A percentile compares a stretch with the other conserved stretches of the same genome.
Conservation (phyloP, 805 yeast genomes). For the Metschnikowia santaceciliae region DNA sequence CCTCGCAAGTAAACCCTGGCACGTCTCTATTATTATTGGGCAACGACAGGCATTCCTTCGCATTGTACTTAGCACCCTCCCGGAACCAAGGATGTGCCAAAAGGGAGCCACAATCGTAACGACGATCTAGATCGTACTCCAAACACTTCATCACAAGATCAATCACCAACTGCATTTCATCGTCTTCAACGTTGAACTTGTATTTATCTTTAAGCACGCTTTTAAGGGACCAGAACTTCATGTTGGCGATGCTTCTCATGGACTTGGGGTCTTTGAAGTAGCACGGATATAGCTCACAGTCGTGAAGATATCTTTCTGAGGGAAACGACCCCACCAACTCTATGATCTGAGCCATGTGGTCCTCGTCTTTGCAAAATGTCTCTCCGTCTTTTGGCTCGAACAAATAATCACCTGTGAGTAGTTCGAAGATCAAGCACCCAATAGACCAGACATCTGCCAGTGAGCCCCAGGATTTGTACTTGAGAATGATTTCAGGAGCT, state of each 20-base stretch:
- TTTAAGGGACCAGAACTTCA: constrained; percentile 85
- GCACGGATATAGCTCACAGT: constrained; percentile 53
- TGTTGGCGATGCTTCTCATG: constrained; percentile 69
- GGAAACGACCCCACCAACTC: constrained; percentile 77
- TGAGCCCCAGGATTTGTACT: constrained; percentile 79
- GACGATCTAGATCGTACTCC: constrained; percentile 42
- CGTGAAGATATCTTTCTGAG: constrained; percentile 49
- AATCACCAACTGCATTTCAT: constrained; percentile 35
- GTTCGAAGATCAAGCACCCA: constrained; percentile 87
- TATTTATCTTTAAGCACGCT: constrained; percentile 85
- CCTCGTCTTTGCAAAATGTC: constrained; percentile 84
- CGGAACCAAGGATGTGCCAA: constrained; percentile 51
- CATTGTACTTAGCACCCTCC: constrained; percentile 10
- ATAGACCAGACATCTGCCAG: constrained; percentile 95
- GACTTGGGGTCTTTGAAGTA: constrained; percentile 67
- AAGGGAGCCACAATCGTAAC: constrained; percentile 54
- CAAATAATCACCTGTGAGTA: constrained; percentile 88
- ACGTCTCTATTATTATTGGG: constrained; percentile 24
- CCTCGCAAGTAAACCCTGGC: constrained; percentile 31
- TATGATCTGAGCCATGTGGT: constrained; percentile 92
- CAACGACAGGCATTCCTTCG: constrained; percentile 19
- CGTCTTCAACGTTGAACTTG: constrained; percentile 44
- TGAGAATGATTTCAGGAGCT: constrained; percentile 66
- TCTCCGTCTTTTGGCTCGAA: constrained; percentile 85
- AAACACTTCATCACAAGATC: constrained; percentile 51